A percentile compares a stretch with the other conserved stretches of the same genome.
Evolutionary conservation across 148 eudicot genomes (phyloP).

Genomic region (Cornus florida): DNA sequence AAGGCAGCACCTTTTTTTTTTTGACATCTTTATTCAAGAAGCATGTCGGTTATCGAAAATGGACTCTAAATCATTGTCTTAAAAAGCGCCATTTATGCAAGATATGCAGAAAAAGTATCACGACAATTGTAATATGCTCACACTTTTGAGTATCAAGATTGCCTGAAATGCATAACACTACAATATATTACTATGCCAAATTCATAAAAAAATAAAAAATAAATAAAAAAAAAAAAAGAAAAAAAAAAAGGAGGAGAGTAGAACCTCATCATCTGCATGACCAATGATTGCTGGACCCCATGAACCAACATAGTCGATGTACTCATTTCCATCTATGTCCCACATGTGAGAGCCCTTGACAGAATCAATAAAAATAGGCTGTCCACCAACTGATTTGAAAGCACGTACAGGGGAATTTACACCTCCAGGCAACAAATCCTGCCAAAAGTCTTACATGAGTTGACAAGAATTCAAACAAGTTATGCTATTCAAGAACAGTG

Average conservation of each 20-base stretch:
- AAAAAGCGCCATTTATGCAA: not conserved
- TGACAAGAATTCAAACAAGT: not conserved
- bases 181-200: not conserved
- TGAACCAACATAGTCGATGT: conserved; percentile 94
- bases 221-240: too few relatives aligned
- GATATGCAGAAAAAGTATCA: not conserved
- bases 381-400: conserved; percentile 96
- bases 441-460: conserved; percentile 16
- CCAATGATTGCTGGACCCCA: conserved; percentile 97
- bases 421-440: conserved; percentile 98
- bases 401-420: conserved; percentile 95
- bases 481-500: not conserved
- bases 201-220: too few relatives aligned
- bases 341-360: conserved; percentile 90
- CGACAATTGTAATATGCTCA: not conserved
- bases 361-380: conserved; percentile 81
- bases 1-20: too few relatives aligned
- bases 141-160: conserved; percentile 3
- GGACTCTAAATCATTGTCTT: not conserved
- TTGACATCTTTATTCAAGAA: too few relatives aligned
- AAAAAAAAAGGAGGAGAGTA: conserved; percentile 11
- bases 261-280: conserved; percentile 88
- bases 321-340: conserved; percentile 96
- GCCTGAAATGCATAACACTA: not conserved
- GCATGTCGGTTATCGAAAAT: not conserved